Evolutionary conservation across 176 grass and related monocot species (phyloP), one percentile per base, ranked within the genome.

Genomic region (Typha latifolia): DNA sequence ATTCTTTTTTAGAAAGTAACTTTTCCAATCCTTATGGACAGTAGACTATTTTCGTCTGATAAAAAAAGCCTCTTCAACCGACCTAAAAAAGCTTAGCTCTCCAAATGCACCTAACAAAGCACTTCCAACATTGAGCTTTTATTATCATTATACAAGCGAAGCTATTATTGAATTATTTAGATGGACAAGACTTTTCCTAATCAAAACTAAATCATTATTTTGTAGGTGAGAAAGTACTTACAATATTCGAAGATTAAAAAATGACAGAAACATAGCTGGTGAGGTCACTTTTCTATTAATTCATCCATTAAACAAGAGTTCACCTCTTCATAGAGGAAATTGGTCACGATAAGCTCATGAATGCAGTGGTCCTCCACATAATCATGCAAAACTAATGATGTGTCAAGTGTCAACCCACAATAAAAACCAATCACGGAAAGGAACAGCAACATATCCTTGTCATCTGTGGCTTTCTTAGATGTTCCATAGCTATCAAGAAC

Each of bases 321-420:
- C 13, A 10, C 19, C 53, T 21, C 53, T 20, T 57, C n/a, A 5
- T 11, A 57, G 15, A 78, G 68, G 66, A 51, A 61, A 18, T 69
- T 49, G 75, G 7, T 52, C 26, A 62, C 34, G 56, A 26, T 6
- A 69, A 69, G 65, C 63, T 62, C 67, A 52, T 29, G 52, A 51
- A 22, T n/a, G 61, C 55, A 62, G 43, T 62, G 56, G 52, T 63
- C 74, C 74, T 26, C 47, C 47, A 13, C 49, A 49, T 7, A 56
- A 24, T 76, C 11, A n/a, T 32, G 13, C 49, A 22, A 20, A 23
- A 34, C 18, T 74, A n/a, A 32, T 65, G 57, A 29, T 68, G 49
- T 49, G 27, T 57, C 27, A 52, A 26, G 49, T 49, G 27, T 47
- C 27, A 52, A 26, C 63, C 63, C n/a, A 66, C 73, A 47, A 76